Evolutionary conservation across 2,329 filamentous ascomycete species (phyloP).

Genomic region (Cercospora beticola): DNA sequence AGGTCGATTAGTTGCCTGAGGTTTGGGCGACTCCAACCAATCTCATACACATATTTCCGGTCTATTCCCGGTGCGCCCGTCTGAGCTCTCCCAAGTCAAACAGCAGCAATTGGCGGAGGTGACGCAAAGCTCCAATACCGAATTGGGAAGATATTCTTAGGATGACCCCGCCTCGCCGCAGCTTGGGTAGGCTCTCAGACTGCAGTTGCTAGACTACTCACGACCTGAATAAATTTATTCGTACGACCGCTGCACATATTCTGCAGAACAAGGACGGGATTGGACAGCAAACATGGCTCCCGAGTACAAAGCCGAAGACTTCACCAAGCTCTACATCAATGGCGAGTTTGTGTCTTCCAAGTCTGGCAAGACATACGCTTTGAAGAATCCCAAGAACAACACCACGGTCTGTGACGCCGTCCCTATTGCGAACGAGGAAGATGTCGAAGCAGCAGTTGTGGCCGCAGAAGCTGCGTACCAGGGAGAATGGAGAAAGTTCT

Average conservation of each 20-base stretch:
- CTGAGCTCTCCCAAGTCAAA: not conserved
- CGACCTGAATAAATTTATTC: not conserved
- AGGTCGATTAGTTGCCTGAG: not conserved
- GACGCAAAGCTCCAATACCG: not conserved
- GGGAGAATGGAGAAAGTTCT: constrained; percentile 38
- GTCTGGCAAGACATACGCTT: constrained; percentile 37
- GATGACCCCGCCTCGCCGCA: not conserved
- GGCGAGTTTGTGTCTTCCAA: constrained; percentile 18
- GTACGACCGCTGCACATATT: not conserved
- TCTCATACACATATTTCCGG: not conserved
- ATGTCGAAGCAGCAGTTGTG: constrained; percentile 39
- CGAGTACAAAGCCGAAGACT: constrained; percentile 58
- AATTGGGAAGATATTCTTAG: not conserved
- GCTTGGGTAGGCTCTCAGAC: not conserved
- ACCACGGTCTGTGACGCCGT: constrained; percentile 14
- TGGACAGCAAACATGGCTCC: not conserved
- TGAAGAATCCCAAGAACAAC: constrained; percentile 21
- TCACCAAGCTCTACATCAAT: constrained; percentile 22
- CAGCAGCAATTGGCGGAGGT: not conserved
- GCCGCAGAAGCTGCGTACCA: constrained; percentile 38
- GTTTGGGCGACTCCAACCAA: not conserved
- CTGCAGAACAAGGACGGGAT: not conserved
- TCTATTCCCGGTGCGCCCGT: not conserved
- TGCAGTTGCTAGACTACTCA: not conserved
- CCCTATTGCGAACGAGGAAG: constrained; percentile 14